Conservation (phyloP, 352 stramenopile genomes). For the Ochromonadaceae sp. region DNA sequence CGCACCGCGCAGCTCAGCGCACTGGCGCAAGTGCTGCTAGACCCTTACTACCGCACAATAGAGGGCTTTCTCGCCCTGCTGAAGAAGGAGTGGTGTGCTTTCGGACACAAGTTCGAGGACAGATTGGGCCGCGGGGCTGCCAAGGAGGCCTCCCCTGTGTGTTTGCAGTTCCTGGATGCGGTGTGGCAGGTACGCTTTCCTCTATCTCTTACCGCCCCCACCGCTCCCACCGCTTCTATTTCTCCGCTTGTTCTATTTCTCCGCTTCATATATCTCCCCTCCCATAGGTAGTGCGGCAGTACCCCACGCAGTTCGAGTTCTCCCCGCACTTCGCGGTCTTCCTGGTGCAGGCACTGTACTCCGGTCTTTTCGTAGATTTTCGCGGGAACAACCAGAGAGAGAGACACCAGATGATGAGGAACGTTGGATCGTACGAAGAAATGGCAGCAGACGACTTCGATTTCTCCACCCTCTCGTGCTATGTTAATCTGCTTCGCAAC, state of each 20-base stretch:
- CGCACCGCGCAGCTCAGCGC: slow-evolving; percentile 68
- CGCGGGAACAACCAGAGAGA: slow-evolving; percentile 61
- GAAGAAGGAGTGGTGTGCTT: slow-evolving; percentile 64
- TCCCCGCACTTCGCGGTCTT: slow-evolving; percentile 45
- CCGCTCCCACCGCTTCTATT: too few species aligned
- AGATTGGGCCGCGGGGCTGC: slow-evolving; percentile 45
- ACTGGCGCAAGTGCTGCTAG: slow-evolving; percentile 62
- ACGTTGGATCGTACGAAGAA: too few species aligned
- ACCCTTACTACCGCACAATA: slow-evolving; percentile 60
- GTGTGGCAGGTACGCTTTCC: slow-evolving; percentile 65
- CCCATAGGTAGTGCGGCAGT: slow-evolving; percentile 52
- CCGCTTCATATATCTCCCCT: too few species aligned
- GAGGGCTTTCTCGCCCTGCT: slow-evolving; percentile 57
- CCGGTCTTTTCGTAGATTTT: slow-evolving; percentile 58
- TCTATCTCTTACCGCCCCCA: too few species aligned
- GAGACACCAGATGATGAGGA: too few species aligned
- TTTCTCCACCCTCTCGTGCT: too few species aligned
- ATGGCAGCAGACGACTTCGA: too few species aligned
- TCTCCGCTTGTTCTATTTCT: too few species aligned
- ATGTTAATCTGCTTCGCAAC: too few species aligned
- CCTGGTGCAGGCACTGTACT: slow-evolving; percentile 52
- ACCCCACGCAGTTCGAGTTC: slow-evolving; percentile 64
- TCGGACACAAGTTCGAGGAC: slow-evolving; percentile 69
- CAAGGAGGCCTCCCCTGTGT: slow-evolving; percentile 61
- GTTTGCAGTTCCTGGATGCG: slow-evolving; percentile 69